Evolutionary conservation across 495 filamentous ascomycete genomes (phyloP), one percentile per base, ranked within the genome.

Genomic region (Terfezia claveryi): DNA sequence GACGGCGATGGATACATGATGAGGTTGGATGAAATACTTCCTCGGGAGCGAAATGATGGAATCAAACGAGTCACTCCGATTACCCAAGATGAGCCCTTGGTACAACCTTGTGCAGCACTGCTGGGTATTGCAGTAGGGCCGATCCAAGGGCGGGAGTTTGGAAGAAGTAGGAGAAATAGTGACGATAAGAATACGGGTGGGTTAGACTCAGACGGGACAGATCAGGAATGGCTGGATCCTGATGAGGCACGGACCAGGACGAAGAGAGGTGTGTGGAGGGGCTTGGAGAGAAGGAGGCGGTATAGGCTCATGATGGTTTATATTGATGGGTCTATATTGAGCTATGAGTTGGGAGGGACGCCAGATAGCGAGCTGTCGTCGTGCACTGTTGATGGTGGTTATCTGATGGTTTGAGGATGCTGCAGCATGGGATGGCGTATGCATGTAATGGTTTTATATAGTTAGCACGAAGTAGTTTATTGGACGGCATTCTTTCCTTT

Each of bases 291-390:
- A 36, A 56, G 66, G 23, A 68, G 68, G 63, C 68, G 74, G 49
- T 92, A 83, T 67, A 70, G 89, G 32, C 59, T 96, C 41, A 68
- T 94, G 56, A 67, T 94, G 60, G 74, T 79, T 36, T 96, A 82
- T 68, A 70, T 72, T 59, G 78, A 94, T 67, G 80, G 85, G 58
- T 77, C 77, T 0, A 74, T 95, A 14, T 68, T 94, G 64, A 83
- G 76, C 62, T 96, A 95, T 68, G 83, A 94, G 62, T 68, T 95
- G 23, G 64, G 67, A 23, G 61, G 68, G 20, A 62, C 63, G 38
- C 57, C 59, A 54, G 52, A 50, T 46, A 50, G 50, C 44, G 64
- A 59, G 41, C 14, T 46, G 41, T 20, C 41, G 12, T 14, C 14
- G 12, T 14, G 41, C 8, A 46, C 41, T 4, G 41, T 46, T 20